phyloP scores from a whole-genome alignment of 2,329 filamentous ascomycete species.

The Blastomyces parvus region DNA sequence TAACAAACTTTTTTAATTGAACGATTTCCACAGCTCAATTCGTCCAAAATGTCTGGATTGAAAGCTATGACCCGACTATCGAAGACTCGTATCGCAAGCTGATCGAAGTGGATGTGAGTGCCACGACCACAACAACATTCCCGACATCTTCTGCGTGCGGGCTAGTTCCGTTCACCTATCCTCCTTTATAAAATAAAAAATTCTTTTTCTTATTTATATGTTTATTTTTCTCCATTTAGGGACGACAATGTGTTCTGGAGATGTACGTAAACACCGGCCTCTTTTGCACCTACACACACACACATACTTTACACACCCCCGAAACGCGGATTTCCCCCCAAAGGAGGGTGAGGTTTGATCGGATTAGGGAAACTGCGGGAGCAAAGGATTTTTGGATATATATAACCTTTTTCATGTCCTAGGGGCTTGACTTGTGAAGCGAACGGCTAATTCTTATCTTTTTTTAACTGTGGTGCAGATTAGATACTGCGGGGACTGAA shows the following conservation, averaged over 20 bases:
- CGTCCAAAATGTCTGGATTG: slow-evolving; percentile 89
- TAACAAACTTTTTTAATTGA: slow-evolving; percentile 2
- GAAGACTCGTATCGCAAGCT: slow-evolving; percentile 83
- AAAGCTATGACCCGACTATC: slow-evolving; percentile 81
- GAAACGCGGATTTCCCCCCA: no score
- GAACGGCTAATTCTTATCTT: slow-evolving; percentile 10
- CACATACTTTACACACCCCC: no score
- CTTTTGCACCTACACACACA: slow-evolving; percentile 1
- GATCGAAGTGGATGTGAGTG: slow-evolving; percentile 77
- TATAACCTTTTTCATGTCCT: not conserved
- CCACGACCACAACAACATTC: slow-evolving; percentile 5
- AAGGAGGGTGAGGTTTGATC: no score
- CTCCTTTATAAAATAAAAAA: no score
- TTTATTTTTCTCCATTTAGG: slow-evolving; percentile 46
- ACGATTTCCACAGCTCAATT: slow-evolving; percentile 64
- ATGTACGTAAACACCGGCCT: slow-evolving; percentile 54
- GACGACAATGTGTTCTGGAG: slow-evolving; percentile 78
- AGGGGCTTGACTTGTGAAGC: slow-evolving; percentile 2
- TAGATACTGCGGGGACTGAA: slow-evolving; percentile 85
- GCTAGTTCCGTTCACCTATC: not conserved
- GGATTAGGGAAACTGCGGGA: not conserved
- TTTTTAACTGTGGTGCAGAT: slow-evolving; percentile 40
- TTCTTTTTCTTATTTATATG: slow-evolving; percentile 2
- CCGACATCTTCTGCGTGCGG: not conserved
- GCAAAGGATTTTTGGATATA: not conserved